These are phyloP conservation scores for Moricandia arvensis DNA, from an alignment of 345 rosid species.

Conservation along the genomic window DNA sequence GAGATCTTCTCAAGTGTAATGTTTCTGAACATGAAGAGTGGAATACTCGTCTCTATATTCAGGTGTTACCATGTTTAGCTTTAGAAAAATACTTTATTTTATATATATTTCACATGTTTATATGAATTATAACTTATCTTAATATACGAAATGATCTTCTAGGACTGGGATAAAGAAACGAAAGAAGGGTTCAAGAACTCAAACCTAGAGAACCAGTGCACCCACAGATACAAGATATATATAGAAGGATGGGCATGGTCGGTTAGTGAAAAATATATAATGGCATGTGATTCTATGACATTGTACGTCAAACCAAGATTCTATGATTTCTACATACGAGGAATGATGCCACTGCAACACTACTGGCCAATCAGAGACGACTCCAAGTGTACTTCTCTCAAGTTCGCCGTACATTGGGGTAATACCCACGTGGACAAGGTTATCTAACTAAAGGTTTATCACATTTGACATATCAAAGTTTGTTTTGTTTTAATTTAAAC, in stretches of 20 bases:
- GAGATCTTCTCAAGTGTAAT: slow-evolving; percentile 46
- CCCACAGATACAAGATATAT: slow-evolving; percentile 71
- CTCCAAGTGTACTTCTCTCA: slow-evolving; percentile 53
- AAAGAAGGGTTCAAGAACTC: slow-evolving; percentile 50
- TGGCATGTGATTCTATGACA: slow-evolving; percentile 68
- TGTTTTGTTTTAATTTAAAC: not conserved
- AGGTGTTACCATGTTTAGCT: slow-evolving; percentile 11
- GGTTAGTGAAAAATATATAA: slow-evolving; percentile 68
- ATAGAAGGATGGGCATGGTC: slow-evolving; percentile 81
- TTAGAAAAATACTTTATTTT: not conserved
- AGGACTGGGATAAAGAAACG: slow-evolving; percentile 53
- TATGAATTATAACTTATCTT: not conserved
- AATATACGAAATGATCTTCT: not conserved
- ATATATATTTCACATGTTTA: not conserved
- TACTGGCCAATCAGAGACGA: slow-evolving; percentile 65
- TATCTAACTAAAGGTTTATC: not conserved
- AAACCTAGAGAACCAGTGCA: slow-evolving; percentile 54
- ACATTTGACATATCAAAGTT: not conserved
- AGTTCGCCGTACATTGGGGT: slow-evolving; percentile 81
- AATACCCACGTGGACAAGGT: slow-evolving; percentile 40
- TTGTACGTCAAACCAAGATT: slow-evolving; percentile 48
- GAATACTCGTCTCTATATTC: slow-evolving; percentile 42
- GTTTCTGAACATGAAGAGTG: slow-evolving; percentile 33
- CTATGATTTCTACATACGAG: slow-evolving; percentile 63
- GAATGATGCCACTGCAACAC: slow-evolving; percentile 63